Base-by-base conservation (phyloP, 2,329 filamentous ascomycete genomes). In the Blastomyces silverae region DNA sequence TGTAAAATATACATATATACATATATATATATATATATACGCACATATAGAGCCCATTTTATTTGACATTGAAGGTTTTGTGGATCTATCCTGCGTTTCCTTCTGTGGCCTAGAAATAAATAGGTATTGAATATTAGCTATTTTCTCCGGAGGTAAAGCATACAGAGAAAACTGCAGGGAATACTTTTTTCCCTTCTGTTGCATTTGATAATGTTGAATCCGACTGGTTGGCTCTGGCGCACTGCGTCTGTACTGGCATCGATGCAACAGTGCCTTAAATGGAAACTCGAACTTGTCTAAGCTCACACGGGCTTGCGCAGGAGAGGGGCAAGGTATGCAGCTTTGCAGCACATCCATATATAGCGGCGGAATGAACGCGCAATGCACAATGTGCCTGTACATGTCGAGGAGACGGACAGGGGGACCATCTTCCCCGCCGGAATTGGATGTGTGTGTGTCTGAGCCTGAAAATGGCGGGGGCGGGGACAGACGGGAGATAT, bases 151-250 rank as follows among this genome's bases (percentile, higher is more conserved):
- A 37, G 31, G 8, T 28, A 28, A n/a, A 25, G 39, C 28, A 25
- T 37, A 61, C 58, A 61, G 44, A 50, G 44, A 48, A 61, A 28
- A n/a, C 17, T 61, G 48, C 42, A 34, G 42, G 15, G 44, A 50
- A 61, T 48, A 61, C 22, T 5, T 37, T 48, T 31, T 20, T 31
- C 34, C 34, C 48, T 50, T 50, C 25, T 10, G 22, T 2, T 37
- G 58, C 56, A 61, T 34, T n/a, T n/a, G 13, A 7, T 22, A 7
- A 37, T 8, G 44, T 31, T 34, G 25, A 8, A 46, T 61, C 42
- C 20, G 15, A 34, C 42, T 48, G 42, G 58, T 31, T 61, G 13
- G 58, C 25, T 61, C 42, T 50, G 31, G 17, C 55, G 42, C 58
- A 15, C 37, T 42, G 57, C 8, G 20, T 58, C 31, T 58, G 39